Base-by-base conservation (phyloP, 179 eudicot genomes). In the Dionaea muscipula region DNA sequence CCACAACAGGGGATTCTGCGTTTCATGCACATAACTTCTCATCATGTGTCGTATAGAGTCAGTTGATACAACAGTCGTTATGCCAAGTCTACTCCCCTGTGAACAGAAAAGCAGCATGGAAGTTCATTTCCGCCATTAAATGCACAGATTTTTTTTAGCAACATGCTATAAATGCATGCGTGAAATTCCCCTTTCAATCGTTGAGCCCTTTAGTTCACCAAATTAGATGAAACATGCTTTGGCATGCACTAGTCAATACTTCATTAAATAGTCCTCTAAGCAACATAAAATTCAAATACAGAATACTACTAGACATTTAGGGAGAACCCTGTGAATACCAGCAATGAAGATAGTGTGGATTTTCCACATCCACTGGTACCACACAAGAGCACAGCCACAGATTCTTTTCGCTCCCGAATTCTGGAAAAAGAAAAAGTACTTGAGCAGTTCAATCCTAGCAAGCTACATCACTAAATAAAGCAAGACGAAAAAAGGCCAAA, bases 311-410 rank as follows among this genome's bases (percentile, higher is more conserved):
- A 7, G 3, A 38, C 15, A n/a, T 45, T 54, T 21, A 40, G 28
- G 1, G 21, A 58, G 50, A 31, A 37, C 37, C 20, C 23, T 43
- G 43, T 26, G 20, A 13, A 59, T 84, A 90, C 97, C 95, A 90
- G 85, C 60, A 90, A 74, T 4, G 97, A 93, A 38, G 97, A 90
- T 68, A 90, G 68, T 26, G 97, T 90, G 48, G 97, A 90, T 68
- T 90, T 90, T 26, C 97, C 97, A 64, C 97, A 90, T 68, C 97
- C 97, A 65, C 97, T 90, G 23, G 97, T 90, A 55, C 97, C 97
- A 75, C 95, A 90, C 69, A 86, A 62, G 56, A 90, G 65, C 63
- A 90, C 82, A 26, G 95, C 84, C 38, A 90, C 68, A 18, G 97
- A 86, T 68, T 83, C 95, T 78, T 81, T 90, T 71, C 87, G 80